These are phyloP conservation scores for Chrysanthemum seticuspe DNA, from an alignment of 129 eudicot genomes.

Conservation along the genomic window DNA sequence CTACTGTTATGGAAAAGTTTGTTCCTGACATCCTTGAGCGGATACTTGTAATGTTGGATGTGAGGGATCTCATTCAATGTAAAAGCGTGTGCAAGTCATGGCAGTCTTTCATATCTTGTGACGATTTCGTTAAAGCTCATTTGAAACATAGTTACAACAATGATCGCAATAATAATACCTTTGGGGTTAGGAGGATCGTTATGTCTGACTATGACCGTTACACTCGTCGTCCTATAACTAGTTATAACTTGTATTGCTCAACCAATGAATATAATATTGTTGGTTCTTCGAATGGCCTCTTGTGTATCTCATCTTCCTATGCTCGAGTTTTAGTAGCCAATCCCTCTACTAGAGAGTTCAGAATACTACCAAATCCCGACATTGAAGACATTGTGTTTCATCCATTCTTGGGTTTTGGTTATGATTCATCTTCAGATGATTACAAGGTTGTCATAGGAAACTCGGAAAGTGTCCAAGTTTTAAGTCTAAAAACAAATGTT, in stretches of 20 bases:
- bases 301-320: not conserved
- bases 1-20: not conserved
- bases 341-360: not conserved
- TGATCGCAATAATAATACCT: not conserved
- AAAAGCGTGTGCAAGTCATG: not conserved
- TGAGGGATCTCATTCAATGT: not conserved
- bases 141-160: not conserved
- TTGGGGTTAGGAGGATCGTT: not conserved
- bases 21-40: not conserved
- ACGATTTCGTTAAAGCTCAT: not conserved
- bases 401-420: conserved; percentile 3
- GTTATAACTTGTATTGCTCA: no score
- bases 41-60: not conserved
- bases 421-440: conserved; percentile 6
- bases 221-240: no score
- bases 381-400: no score
- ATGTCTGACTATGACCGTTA: no score
- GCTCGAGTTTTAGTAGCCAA: not conserved
- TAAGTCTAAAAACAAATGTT: conserved; percentile 6
- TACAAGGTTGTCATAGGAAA: not conserved
- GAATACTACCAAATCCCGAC: not conserved
- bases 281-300: conserved; percentile 18
- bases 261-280: not conserved
- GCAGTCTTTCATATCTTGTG: not conserved
- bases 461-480: not conserved